A percentile compares a stretch with the other conserved stretches of the same genome.
phyloP scores from a whole-genome alignment of 345 rosid genomes.

The Syzygium aromaticum region DNA sequence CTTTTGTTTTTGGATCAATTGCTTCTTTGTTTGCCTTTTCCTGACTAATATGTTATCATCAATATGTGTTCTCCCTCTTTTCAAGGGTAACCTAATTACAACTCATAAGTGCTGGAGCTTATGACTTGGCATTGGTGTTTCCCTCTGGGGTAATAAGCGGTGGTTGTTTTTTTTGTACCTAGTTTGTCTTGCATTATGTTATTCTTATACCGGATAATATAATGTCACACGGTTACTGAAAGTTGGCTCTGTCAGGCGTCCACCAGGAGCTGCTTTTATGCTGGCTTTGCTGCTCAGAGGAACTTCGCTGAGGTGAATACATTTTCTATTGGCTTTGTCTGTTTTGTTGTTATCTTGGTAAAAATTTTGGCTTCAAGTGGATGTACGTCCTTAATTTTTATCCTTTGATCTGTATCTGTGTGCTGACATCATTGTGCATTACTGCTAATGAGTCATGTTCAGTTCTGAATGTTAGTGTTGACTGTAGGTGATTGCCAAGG shows the following conservation, averaged over 20 bases:
- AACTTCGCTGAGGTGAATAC: slow-evolving; percentile 91
- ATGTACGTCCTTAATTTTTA: not conserved
- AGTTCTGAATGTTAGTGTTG: not conserved
- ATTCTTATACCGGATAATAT: not conserved
- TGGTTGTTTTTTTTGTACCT: not conserved
- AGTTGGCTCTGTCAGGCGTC: slow-evolving; percentile 52
- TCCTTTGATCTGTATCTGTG: not conserved
- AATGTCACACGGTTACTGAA: not conserved
- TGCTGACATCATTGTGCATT: not conserved
- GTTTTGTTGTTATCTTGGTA: not conserved
- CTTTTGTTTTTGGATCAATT: not conserved
- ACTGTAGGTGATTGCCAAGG: slow-evolving; percentile 87
- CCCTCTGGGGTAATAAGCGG: not conserved
- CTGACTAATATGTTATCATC: not conserved
- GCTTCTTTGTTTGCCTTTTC: not conserved
- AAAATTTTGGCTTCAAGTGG: not conserved
- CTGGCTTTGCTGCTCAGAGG: slow-evolving; percentile 99
- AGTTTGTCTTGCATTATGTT: not conserved
- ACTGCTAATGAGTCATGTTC: not conserved
- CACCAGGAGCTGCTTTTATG: slow-evolving; percentile 90
- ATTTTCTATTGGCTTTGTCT: slow-evolving; percentile 1
- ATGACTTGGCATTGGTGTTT: not conserved
- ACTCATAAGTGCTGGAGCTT: not conserved
- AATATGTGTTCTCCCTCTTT: not conserved
- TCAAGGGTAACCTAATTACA: not conserved